These are phyloP conservation scores for Amanita exitialis DNA, from an alignment of 768 basidiomycete genomes.

Conservation along the genomic window DNA sequence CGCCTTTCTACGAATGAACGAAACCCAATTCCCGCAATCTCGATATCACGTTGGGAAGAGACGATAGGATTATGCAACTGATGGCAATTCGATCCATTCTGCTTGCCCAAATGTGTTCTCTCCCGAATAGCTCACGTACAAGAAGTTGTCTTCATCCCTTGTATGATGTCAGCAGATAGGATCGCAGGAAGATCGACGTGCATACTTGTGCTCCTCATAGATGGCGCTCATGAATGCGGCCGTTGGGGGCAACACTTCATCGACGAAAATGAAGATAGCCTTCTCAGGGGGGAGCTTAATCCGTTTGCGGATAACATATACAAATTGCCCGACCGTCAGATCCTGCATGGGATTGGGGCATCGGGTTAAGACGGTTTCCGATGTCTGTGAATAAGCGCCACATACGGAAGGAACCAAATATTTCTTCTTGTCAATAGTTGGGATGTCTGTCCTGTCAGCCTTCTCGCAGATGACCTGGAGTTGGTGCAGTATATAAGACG, in stretches of 20 bases:
- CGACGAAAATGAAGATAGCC: constrained; percentile 99
- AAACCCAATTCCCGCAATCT: constrained; percentile 7
- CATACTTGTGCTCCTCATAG: constrained; percentile 99
- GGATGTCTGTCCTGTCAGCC: constrained; percentile 96
- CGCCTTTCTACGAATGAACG: constrained; percentile 3
- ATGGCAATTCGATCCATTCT: constrained; percentile 37
- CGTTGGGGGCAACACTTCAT: constrained; percentile 96
- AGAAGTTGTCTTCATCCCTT: constrained; percentile 98
- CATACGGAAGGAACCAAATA: constrained; percentile 95
- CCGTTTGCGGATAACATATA: constrained; percentile 98
- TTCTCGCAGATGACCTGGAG: constrained; percentile 97
- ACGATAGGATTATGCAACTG: constrained; percentile 17
- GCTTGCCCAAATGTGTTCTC: constrained; percentile 88
- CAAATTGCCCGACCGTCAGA: constrained; percentile 95
- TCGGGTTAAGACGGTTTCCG: not conserved
- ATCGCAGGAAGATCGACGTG: constrained; percentile 11
- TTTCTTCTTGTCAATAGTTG: constrained; percentile 99
- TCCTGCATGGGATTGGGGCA: constrained; percentile 40
- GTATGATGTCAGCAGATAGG: constrained; percentile 16
- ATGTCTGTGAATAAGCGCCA: not conserved
- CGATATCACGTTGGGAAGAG: not conserved
- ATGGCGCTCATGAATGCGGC: constrained; percentile 98
- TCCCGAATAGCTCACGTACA: constrained; percentile 97
- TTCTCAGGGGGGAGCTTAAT: constrained; percentile 99
- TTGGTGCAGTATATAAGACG: constrained; percentile 6